phyloP scores from a whole-genome alignment of 1,284 basidiomycete genomes.

The Kalmanozyma brasiliensis region DNA sequence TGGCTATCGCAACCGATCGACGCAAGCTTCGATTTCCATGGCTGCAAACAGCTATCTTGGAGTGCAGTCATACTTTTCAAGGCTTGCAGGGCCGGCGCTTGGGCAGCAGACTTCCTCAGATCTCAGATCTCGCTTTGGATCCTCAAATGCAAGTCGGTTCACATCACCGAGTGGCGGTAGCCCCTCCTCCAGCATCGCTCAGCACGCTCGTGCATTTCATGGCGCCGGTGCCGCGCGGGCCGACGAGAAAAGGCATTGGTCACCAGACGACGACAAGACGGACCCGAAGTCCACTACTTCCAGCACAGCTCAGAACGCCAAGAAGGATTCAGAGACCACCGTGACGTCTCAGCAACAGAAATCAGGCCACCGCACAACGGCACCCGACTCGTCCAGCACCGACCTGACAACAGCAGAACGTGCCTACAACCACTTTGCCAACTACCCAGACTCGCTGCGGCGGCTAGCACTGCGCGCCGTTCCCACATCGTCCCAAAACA shows the following conservation, averaged over 20 bases:
- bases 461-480: constrained; percentile 59
- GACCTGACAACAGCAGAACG: constrained; percentile 37
- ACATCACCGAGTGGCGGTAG: background rate
- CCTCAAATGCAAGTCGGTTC: background rate
- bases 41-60: constrained; percentile 21
- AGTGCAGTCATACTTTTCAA: constrained; percentile 27
- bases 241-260: background rate
- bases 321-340: background rate
- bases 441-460: constrained; percentile 61
- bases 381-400: constrained; percentile 6
- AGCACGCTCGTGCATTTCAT: constrained; percentile 26
- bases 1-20: too few species aligned
- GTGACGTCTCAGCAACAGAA: background rate
- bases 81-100: constrained; percentile 1
- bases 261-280: background rate
- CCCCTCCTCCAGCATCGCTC: background rate
- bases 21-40: background rate
- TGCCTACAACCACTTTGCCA: constrained; percentile 53
- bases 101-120: background rate
- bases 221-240: background rate
- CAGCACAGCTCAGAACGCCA: background rate
- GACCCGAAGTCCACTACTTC: background rate
- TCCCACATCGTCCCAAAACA: constrained; percentile 17
- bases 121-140: background rate
- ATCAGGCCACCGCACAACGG: background rate